phyloP scores from a whole-genome alignment of 805 yeast species.

The Candida corydali region DNA sequence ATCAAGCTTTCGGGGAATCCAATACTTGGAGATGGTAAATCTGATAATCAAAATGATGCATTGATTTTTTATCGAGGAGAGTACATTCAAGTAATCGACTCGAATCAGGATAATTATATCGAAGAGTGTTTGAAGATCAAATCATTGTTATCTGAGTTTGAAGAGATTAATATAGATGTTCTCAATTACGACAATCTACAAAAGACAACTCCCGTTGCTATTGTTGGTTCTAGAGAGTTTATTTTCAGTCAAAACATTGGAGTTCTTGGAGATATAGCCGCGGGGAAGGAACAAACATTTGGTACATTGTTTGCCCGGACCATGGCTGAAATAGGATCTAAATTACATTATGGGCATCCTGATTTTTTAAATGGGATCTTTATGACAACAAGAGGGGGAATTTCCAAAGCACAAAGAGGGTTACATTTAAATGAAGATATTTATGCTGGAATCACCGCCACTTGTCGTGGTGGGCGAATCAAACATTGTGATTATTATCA shows the following conservation, averaged over 20 bases:
- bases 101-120: conserved; percentile 91
- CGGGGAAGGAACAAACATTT: conserved; percentile 95
- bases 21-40: conserved; percentile 92
- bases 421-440: conserved; percentile 92
- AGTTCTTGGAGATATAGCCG: conserved; percentile 91
- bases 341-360: conserved; percentile 94
- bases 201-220: conserved; percentile 56
- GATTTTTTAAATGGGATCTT: conserved; percentile 87
- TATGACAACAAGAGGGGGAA: conserved; percentile 95
- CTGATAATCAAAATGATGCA: conserved; percentile 91
- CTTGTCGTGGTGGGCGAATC: conserved; percentile 86
- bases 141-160: conserved; percentile 85
- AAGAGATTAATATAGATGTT: conserved; percentile 61
- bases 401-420: conserved; percentile 92
- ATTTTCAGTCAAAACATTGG: conserved; percentile 93
- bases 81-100: conserved; percentile 91
- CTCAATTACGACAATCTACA: conserved; percentile 45
- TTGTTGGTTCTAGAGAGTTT: conserved; percentile 92
- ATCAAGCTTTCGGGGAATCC: conserved; percentile 90
- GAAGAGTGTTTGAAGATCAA: conserved; percentile 93
- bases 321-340: conserved; percentile 89
- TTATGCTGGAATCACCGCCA: conserved; percentile 90
- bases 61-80: conserved; percentile 89
- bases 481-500: conserved; percentile 95
- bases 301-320: conserved; percentile 95